phyloP scores from a whole-genome alignment of 140 eudicot species.

The Flaveria floridana region DNA sequence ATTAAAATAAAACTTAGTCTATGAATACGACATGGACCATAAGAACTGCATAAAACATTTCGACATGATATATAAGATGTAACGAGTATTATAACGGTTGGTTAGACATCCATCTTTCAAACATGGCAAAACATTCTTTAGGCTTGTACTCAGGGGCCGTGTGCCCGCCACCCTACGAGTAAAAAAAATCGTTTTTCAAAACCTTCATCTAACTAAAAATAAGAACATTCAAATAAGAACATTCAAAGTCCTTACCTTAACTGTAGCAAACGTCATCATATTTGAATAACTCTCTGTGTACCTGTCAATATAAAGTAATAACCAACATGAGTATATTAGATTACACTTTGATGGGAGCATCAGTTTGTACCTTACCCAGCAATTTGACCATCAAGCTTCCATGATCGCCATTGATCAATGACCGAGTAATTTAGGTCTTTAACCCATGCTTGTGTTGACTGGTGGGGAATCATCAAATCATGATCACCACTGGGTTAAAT shows the following conservation, averaged over 20 bases:
- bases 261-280: too few relatives aligned
- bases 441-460: constrained; percentile 58
- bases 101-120: too few relatives aligned
- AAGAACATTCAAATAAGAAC: too few relatives aligned
- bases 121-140: too few relatives aligned
- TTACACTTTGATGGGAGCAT: not conserved
- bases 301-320: too few relatives aligned
- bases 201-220: too few relatives aligned
- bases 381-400: constrained; percentile 44
- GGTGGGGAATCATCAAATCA: constrained; percentile 44
- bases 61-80: not conserved
- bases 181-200: too few relatives aligned
- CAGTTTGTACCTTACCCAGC: constrained; percentile 41
- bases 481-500: constrained; percentile 58
- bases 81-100: too few relatives aligned
- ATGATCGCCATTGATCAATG: constrained; percentile 54
- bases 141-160: too few relatives aligned
- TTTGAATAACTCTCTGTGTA: too few relatives aligned
- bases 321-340: not conserved
- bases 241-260: too few relatives aligned
- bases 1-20: not conserved
- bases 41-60: not conserved
- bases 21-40: not conserved
- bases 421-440: constrained; percentile 42
- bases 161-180: too few relatives aligned